These are phyloP conservation scores for Yamadazyma mexicana DNA, from an alignment of 1,139 yeast genomes.

Conservation along the genomic window DNA sequence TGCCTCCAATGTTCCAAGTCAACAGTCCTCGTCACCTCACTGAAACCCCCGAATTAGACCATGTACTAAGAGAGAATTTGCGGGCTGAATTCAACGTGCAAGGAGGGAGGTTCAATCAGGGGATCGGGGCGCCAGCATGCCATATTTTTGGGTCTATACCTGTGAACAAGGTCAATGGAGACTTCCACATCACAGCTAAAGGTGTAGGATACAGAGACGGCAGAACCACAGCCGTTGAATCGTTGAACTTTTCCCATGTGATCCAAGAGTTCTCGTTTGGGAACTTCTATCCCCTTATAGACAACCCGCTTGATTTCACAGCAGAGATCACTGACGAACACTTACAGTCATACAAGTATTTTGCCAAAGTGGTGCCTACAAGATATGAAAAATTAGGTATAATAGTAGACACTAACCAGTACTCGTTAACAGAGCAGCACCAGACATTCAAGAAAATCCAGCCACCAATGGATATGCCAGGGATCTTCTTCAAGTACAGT, in stretches of 20 bases:
- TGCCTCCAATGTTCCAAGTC: conserved; percentile 48
- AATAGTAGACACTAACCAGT: conserved; percentile 79
- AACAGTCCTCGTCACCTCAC: conserved; percentile 49
- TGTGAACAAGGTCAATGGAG: conserved; percentile 84
- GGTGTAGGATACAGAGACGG: conserved; percentile 61
- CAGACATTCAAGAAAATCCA: conserved; percentile 21
- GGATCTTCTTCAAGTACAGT: conserved; percentile 79
- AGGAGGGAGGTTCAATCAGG: conserved; percentile 44
- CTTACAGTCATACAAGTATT: conserved; percentile 58
- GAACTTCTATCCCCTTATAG: conserved; percentile 78
- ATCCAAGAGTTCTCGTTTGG: conserved; percentile 91
- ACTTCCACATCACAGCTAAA: conserved; percentile 77
- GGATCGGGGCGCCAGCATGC: conserved; percentile 73
- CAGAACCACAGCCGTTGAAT: conserved; percentile 44
- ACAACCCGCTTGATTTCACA: conserved; percentile 82
- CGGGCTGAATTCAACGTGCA: conserved; percentile 57
- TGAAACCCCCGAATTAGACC: conserved; percentile 66
- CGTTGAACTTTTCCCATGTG: conserved; percentile 77
- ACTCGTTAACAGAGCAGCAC: conserved; percentile 67
- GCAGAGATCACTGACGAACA: conserved; percentile 53
- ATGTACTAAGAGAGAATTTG: conserved; percentile 61
- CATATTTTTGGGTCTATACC: conserved; percentile 86
- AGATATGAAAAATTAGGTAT: conserved; percentile 70
- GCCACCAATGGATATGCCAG: conserved; percentile 54
- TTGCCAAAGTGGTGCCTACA: conserved; percentile 83